Evolutionary conservation across 176 grass and related monocot genomes (phyloP).

Genomic region (Themeda triandra): DNA sequence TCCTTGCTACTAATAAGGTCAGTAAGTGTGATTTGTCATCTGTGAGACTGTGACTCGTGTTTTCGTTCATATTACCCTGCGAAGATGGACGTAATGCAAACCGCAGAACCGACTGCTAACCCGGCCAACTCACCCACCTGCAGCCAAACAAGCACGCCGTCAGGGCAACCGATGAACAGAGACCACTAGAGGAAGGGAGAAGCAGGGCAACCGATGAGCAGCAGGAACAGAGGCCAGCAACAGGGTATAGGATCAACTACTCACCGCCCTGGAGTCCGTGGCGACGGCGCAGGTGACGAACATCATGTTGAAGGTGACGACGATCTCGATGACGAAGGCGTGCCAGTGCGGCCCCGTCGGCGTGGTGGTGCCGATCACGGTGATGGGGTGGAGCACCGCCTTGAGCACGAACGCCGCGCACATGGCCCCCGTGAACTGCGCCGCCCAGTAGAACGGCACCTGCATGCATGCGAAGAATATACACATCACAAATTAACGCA

Average conservation of each 20-base stretch:
- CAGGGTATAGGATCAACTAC: too few species aligned
- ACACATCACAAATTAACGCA: too few species aligned
- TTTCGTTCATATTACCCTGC: conserved; percentile 81
- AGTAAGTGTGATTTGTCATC: background rate
- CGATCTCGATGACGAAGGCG: conserved; percentile 72
- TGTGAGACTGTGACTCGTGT: background rate
- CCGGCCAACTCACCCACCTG: conserved; percentile 99
- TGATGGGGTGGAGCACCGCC: conserved; percentile 63
- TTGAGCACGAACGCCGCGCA: conserved; percentile 75
- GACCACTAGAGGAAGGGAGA: too few species aligned
- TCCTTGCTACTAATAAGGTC: background rate
- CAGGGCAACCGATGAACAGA: too few species aligned
- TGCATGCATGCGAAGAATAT: background rate
- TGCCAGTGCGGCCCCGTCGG: conserved; percentile 70
- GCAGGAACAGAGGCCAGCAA: too few species aligned
- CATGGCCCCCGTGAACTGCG: conserved; percentile 83
- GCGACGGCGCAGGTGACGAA: conserved; percentile 95
- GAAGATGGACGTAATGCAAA: conserved; percentile 99
- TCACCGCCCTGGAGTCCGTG: conserved; percentile 88
- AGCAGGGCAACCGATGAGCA: too few species aligned
- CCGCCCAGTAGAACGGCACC: conserved; percentile 98
- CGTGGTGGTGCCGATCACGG: conserved; percentile 69
- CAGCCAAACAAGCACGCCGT: background rate
- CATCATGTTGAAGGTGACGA: conserved; percentile 98
- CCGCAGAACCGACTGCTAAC: conserved; percentile 95